phyloP scores from a whole-genome alignment of 139 green algal genomes.

The Chara braunii region DNA sequence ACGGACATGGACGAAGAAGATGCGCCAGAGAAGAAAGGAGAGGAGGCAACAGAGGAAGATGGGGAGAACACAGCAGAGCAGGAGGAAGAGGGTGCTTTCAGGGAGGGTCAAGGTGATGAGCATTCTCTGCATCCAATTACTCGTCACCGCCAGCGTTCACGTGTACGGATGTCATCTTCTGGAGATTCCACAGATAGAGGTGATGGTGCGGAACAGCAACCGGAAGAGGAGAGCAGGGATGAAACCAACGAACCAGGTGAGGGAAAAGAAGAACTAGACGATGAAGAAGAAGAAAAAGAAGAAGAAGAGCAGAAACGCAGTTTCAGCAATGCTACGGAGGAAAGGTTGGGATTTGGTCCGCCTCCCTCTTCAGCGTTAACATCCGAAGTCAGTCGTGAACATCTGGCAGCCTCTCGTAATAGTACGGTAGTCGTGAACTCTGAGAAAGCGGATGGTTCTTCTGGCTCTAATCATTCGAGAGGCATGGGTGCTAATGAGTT shows the following conservation, averaged over 20 bases:
- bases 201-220: neutral
- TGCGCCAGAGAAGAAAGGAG: neutral
- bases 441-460: too few relatives aligned
- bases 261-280: too few relatives aligned
- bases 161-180: conserved; percentile 3
- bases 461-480: too few relatives aligned
- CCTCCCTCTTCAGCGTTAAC: neutral
- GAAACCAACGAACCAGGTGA: too few relatives aligned
- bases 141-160: neutral
- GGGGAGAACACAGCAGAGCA: neutral
- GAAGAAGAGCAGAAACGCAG: neutral
- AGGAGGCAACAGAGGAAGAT: conserved; percentile 6
- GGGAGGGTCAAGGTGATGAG: conserved; percentile 12
- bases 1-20: neutral
- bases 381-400: too few relatives aligned
- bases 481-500: too few relatives aligned
- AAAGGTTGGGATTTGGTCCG: neutral
- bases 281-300: too few relatives aligned
- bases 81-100: neutral
- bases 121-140: neutral
- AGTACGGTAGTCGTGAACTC: too few relatives aligned
- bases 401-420: too few relatives aligned
- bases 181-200: neutral
- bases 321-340: neutral
- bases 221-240: too few relatives aligned